Evolutionary conservation across 1,284 basidiomycete genomes (phyloP), one percentile per base, ranked within the genome.

Genomic region (Sparassis latifolia): DNA sequence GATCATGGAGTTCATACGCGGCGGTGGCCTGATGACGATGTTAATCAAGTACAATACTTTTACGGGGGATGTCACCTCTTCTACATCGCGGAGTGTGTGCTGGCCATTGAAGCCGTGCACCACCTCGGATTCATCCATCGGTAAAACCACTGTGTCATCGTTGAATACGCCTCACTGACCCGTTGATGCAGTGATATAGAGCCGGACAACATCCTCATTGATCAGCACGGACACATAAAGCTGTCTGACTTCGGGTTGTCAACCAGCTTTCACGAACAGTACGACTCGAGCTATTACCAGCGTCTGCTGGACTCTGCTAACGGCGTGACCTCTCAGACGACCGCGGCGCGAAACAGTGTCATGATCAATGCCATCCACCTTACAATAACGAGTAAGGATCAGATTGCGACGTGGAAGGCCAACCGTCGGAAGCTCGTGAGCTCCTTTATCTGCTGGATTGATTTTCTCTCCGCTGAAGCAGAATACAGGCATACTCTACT

Each of bases 11-110:
- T 99, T 98, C 74, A 76, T 99, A 49, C 95, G 96, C 31, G 96
- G 96, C 43, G 96, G 96, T 28, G 96, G 99, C 69, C 75, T 99
- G 54, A 98, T 99, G 96, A 89, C 87, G 35, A 98, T 98, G 96
- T 77, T 99, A 57, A 99, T 99, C 86, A 98, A 98, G 71, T 98
- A 99, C 70, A 96, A 98, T 68, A 92, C 96, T 1, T 99, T 99
- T 72, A 93, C 92, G 5, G 96, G 99, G 69, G 96, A 99, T 66
- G 96, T 99, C 37, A 97, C 94, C 86, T 96, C 51, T 99, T 99
- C 73, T 99, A 99, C 72, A 97, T 99, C 84, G 96, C 96, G 41
- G 96, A 99, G 71, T 97, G 94, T 67, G 93, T 98, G 50, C 78
- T 99, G 33, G 96, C 96, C 28, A 95, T 99, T 55, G 96, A 99